Evolutionary conservation across 768 basidiomycete genomes (phyloP).

Genomic region (Terana coerulea): DNA sequence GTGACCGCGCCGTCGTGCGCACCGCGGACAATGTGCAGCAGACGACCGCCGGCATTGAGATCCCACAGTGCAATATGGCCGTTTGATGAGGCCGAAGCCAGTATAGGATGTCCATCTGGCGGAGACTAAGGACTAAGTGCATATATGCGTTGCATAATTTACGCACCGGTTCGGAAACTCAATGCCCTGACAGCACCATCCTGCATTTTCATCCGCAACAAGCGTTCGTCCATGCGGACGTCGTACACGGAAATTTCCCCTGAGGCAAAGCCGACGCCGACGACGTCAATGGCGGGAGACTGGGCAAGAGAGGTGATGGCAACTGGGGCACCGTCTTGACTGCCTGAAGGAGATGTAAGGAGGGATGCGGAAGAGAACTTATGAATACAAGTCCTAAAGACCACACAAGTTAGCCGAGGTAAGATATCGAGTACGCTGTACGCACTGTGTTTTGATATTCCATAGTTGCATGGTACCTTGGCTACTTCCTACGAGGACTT

Average conservation of each 20-base stretch:
- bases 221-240: slow-evolving; percentile 81
- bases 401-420: not conserved
- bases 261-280: slow-evolving; percentile 87
- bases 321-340: slow-evolving; percentile 21
- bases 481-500: slow-evolving; percentile 79
- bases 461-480: slow-evolving; percentile 88
- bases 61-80: slow-evolving; percentile 96
- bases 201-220: slow-evolving; percentile 90
- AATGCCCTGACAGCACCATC: slow-evolving; percentile 74
- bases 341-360: slow-evolving; percentile 30
- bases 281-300: slow-evolving; percentile 93
- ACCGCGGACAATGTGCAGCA: slow-evolving; percentile 81
- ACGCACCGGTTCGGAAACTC: slow-evolving; percentile 80
- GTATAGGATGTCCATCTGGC: slow-evolving; percentile 80
- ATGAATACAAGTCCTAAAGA: slow-evolving; percentile 75
- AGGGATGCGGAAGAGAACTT: slow-evolving; percentile 60
- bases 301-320: slow-evolving; percentile 81
- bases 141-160: not conserved
- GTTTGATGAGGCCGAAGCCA: slow-evolving; percentile 81
- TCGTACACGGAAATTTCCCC: slow-evolving; percentile 90
- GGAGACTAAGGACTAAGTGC: not conserved
- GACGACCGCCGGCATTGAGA: slow-evolving; percentile 72
- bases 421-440: slow-evolving; percentile 7
- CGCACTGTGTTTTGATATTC: slow-evolving; percentile 85
- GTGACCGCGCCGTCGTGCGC: slow-evolving; percentile 87